These are phyloP conservation scores for Postia placenta DNA, from an alignment of 768 basidiomycete genomes.

Conservation along the genomic window DNA sequence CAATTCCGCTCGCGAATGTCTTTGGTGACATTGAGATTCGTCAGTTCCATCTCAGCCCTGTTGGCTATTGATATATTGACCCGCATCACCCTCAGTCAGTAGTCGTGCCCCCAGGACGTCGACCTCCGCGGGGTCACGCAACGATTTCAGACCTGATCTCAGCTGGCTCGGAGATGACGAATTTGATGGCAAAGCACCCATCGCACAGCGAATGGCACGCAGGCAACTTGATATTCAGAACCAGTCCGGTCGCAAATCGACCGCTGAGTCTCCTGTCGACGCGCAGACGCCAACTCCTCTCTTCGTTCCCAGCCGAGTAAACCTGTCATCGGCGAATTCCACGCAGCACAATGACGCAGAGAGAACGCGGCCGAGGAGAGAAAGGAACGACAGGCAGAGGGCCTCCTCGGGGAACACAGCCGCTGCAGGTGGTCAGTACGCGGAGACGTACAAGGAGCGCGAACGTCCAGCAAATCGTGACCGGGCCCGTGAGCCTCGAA, in stretches of 20 bases:
- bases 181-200: neutral
- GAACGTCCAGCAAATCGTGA: neutral
- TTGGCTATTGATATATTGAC: too few species aligned
- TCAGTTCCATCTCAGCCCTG: constrained; percentile 8
- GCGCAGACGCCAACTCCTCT: neutral
- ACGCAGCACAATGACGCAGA: neutral
- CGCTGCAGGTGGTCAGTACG: neutral
- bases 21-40: constrained; percentile 20
- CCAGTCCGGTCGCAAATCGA: too few species aligned
- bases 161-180: constrained; percentile 7
- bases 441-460: neutral
- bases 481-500: neutral
- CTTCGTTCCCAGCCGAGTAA: too few species aligned
- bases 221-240: too few species aligned
- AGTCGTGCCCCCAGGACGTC: neutral
- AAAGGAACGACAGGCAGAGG: neutral
- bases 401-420: neutral
- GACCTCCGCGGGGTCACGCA: neutral
- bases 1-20: constrained; percentile 10
- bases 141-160: neutral
- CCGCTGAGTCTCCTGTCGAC: too few species aligned
- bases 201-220: neutral
- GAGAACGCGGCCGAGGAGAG: neutral
- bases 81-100: too few species aligned
- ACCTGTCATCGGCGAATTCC: too few species aligned